Evolutionary conservation across 2,329 filamentous ascomycete species (phyloP).

Genomic region (Fusarium mangiferae): DNA sequence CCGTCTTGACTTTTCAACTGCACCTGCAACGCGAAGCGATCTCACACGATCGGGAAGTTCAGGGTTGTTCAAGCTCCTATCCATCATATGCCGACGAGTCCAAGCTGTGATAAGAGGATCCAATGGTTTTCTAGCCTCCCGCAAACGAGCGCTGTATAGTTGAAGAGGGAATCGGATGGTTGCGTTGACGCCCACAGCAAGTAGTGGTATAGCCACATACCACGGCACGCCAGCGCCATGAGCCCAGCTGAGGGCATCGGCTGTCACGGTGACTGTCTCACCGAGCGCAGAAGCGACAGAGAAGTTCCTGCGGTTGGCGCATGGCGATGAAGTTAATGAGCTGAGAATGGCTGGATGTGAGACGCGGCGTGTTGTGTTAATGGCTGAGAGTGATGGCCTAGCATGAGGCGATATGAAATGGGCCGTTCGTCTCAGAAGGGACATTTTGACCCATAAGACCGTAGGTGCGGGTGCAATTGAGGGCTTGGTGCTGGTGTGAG

Average conservation of each 20-base stretch:
- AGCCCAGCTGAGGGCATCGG: conserved; percentile 55
- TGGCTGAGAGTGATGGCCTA: conserved; percentile 14
- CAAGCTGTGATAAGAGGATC: conserved; percentile 49
- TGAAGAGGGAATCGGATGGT: conserved; percentile 59
- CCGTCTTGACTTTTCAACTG: conserved; percentile 44
- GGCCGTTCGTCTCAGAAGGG: conserved; percentile 22
- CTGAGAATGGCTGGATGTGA: conserved; percentile 2
- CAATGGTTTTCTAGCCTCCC: conserved; percentile 44
- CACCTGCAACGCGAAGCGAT: conserved; percentile 39
- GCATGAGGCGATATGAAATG: conserved; percentile 19
- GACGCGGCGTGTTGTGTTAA: conserved; percentile 7
- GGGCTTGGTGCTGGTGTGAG: conserved; percentile 1
- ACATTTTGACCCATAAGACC: conserved; percentile 33
- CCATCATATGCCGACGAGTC: conserved; percentile 41
- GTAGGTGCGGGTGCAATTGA: neutral
- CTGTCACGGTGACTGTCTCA: conserved; percentile 52
- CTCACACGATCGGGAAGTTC: conserved; percentile 31
- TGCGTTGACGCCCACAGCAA: conserved; percentile 59
- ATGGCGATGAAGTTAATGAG: conserved; percentile 8
- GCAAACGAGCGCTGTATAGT: conserved; percentile 52
- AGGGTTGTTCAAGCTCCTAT: conserved; percentile 2
- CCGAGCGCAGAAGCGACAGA: conserved; percentile 48
- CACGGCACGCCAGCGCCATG: conserved; percentile 62
- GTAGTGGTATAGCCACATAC: conserved; percentile 64
- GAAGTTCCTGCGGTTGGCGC: conserved; percentile 44